These are phyloP conservation scores for Oryza longistaminata DNA, from an alignment of 176 grass and related monocot species.

Conservation along the genomic window DNA sequence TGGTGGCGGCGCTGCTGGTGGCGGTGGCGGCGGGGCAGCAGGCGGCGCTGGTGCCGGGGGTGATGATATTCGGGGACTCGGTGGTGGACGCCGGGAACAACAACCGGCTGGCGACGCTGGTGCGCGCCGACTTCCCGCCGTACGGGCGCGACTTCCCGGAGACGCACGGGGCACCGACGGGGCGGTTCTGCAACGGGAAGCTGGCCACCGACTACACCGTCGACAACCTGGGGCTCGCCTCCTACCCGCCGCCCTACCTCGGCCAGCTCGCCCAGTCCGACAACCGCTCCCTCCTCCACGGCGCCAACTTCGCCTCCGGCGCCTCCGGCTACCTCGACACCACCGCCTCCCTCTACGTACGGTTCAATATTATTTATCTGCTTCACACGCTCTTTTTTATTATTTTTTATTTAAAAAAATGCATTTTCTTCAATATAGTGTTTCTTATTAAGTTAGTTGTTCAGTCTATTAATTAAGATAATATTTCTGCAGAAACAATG, in stretches of 20 bases:
- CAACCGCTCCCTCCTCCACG: slow-evolving; percentile 70
- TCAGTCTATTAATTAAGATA: no score
- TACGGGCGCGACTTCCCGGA: slow-evolving; percentile 85
- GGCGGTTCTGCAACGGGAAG: slow-evolving; percentile 97
- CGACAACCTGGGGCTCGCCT: slow-evolving; percentile 69
- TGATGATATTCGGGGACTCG: slow-evolving; percentile 97
- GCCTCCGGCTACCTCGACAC: slow-evolving; percentile 79
- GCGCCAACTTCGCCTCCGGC: slow-evolving; percentile 95
- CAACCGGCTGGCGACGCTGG: slow-evolving; percentile 78
- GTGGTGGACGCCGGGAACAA: slow-evolving; percentile 94
- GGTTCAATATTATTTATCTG: no score
- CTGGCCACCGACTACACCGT: slow-evolving; percentile 93
- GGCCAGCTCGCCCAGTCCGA: slow-evolving; percentile 66
- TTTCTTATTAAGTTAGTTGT: no score
- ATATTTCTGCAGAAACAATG: no score
- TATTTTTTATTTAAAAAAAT: no score
- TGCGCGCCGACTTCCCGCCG: slow-evolving; percentile 88
- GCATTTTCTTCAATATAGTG: no score
- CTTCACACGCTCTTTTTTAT: no score
- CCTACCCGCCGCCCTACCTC: slow-evolving; percentile 88
- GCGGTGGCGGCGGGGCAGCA: slow-evolving; percentile 43
- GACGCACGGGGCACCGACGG: slow-evolving; percentile 60
- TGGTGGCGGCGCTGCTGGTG: background rate
- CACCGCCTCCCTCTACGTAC: slow-evolving; percentile 69
- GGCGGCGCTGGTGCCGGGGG: slow-evolving; percentile 66